Base-by-base conservation (phyloP, 2,329 filamentous ascomycete species). In the Fusarium caatingaense region DNA sequence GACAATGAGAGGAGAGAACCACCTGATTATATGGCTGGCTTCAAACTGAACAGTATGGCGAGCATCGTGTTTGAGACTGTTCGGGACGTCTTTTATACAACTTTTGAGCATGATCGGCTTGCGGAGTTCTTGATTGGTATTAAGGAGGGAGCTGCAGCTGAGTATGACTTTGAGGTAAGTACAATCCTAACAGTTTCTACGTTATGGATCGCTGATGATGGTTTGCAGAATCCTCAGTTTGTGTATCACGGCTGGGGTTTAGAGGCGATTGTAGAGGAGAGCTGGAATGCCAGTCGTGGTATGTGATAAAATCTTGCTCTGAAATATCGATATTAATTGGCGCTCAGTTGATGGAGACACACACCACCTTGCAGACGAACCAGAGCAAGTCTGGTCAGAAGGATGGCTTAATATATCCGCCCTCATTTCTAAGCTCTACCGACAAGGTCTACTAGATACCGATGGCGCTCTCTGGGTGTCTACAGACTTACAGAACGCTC, bases 221-320 rank as follows among this genome's bases (percentile, higher is more conserved):
- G 6, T 9, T 9, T 6, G 32, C 6, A 67, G 66, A 10, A 64
- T 8, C 66, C 64, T 2, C n/a, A 25, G 3, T 69, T 65, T 21
- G 49, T 68, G 11, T 69, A 53, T 18, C 28, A 55, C 9, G 10
- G 53, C 5, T 60, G 51, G 51, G 64, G 63, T 0, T 12, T 69
- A 0, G 50, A 64, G 30, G 25, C 18, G 2, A 50, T 46, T n/a
- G 58, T 15, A 7, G 18, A 10, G 3, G 30, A 67, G 8, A 12
- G n/a, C 8, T 67, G 66, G 66, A 60, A 58, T 18, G 42, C 15
- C 0, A 11, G 20, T 4, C 37, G 51, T 9, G 64, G 66, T 69
- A 25, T 5, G 42, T 23, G 18, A 6, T 7, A 2, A 3, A 8
- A 12, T 13, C 8, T 5, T 12, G 9, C 2, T 10, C 18, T 28